Conservation (phyloP, 2,329 filamentous ascomycete genomes). For the Aureobasidium sp. region DNA sequence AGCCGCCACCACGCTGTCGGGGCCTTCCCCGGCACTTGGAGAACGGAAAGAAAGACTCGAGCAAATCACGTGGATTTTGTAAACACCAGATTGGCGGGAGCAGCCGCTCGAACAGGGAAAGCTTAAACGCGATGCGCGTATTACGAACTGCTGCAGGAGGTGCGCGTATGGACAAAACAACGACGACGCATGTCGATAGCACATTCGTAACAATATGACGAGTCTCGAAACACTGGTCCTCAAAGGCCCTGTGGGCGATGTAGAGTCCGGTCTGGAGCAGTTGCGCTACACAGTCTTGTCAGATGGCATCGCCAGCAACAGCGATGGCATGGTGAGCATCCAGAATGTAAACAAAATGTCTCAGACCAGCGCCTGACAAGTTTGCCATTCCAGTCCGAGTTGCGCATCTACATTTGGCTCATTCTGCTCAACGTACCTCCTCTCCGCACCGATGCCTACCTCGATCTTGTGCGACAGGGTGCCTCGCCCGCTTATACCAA, state of each 20-base stretch:
- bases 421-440: slow-evolving; percentile 84
- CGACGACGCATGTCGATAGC: background rate
- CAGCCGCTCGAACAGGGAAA: background rate
- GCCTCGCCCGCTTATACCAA: slow-evolving; percentile 93
- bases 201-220: slow-evolving; percentile 22
- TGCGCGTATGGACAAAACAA: background rate
- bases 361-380: background rate
- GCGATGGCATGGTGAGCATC: slow-evolving; percentile 66
- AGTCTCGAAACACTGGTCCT: slow-evolving; percentile 68
- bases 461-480: slow-evolving; percentile 83
- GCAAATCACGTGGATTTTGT: background rate
- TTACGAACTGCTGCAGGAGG: background rate
- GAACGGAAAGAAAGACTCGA: background rate
- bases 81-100: background rate
- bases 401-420: slow-evolving; percentile 94
- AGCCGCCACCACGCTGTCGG: background rate
- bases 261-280: slow-evolving; percentile 59
- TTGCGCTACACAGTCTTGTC: slow-evolving; percentile 66
- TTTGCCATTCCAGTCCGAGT: slow-evolving; percentile 58
- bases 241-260: slow-evolving; percentile 70
- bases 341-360: background rate
- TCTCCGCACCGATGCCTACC: slow-evolving; percentile 78
- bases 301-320: slow-evolving; percentile 68
- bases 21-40: background rate
- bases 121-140: background rate